phyloP scores from a whole-genome alignment of 2,329 filamentous ascomycete species.

The Neonectria hederae region DNA sequence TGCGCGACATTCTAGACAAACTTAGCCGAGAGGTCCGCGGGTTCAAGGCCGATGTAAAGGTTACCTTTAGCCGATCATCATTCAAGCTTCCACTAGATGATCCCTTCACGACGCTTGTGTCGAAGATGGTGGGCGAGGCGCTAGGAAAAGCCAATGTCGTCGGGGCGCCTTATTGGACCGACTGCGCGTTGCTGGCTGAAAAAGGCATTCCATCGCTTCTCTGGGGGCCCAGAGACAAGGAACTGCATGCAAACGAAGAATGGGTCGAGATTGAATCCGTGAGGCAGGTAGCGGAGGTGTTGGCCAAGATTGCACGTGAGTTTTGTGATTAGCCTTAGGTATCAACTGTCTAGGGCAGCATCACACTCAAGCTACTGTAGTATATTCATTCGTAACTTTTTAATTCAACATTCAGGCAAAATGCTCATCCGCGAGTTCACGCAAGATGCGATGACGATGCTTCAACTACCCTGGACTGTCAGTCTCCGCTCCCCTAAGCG shows the following conservation, averaged over 20 bases:
- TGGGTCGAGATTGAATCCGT: constrained; percentile 58
- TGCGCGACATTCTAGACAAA: constrained; percentile 49
- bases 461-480: too few species aligned
- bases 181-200: constrained; percentile 58
- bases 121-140: constrained; percentile 39
- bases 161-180: constrained; percentile 57
- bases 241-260: constrained; percentile 60
- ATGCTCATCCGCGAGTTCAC: too few species aligned
- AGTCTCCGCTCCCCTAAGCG: too few species aligned
- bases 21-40: constrained; percentile 45
- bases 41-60: constrained; percentile 53
- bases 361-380: too few species aligned
- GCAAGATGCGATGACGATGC: neutral
- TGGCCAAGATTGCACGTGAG: constrained; percentile 40
- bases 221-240: constrained; percentile 58
- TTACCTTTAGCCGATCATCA: constrained; percentile 54
- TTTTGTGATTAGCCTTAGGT: constrained; percentile 41
- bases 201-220: constrained; percentile 57
- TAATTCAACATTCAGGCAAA: too few species aligned
- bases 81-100: constrained; percentile 53
- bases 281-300: constrained; percentile 42
- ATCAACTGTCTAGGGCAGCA: too few species aligned
- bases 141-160: constrained; percentile 41
- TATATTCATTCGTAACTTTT: too few species aligned
- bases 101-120: constrained; percentile 50